A percentile compares a stretch with the other conserved stretches of the same genome.
phyloP scores from a whole-genome alignment of 176 grass and related monocot genomes.

The Phragmites australis region DNA sequence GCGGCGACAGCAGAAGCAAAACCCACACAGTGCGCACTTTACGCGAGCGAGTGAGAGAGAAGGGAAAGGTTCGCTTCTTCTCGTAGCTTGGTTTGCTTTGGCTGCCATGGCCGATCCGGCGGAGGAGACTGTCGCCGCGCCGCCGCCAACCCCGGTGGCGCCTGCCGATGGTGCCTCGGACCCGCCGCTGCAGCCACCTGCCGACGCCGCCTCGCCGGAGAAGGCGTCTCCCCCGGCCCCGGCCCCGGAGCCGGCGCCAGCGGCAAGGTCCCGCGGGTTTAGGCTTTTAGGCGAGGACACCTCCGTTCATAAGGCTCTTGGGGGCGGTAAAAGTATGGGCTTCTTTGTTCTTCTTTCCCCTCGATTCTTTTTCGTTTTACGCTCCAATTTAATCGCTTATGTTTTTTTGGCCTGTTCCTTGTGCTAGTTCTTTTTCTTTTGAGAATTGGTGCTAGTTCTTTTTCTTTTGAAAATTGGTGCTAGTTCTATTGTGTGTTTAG shows the following conservation, averaged over 20 bases:
- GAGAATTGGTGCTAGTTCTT: not conserved
- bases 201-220: conserved; percentile 38
- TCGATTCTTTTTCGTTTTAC: not conserved
- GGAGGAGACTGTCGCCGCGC: conserved; percentile 49
- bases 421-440: not conserved
- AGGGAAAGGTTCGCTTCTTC: not conserved
- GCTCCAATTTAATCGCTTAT: too few species aligned
- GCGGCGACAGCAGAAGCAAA: conserved; percentile 1
- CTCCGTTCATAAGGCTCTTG: conserved; percentile 70
- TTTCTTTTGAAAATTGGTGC: not conserved
- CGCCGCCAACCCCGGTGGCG: conserved; percentile 48
- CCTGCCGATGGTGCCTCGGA: conserved; percentile 30
- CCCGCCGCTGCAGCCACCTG: conserved; percentile 24
- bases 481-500: not conserved
- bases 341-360: not conserved
- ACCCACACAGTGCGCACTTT: conserved; percentile 10
- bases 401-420: too few species aligned
- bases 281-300: conserved; percentile 77
- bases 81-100: not conserved
- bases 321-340: conserved; percentile 79
- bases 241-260: not conserved
- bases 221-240: conserved; percentile 22
- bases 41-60: not conserved
- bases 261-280: conserved; percentile 45
- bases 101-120: conserved; percentile 46